Evolutionary conservation across 768 basidiomycete genomes (phyloP).

Genomic region (Termitomyces sp.): DNA sequence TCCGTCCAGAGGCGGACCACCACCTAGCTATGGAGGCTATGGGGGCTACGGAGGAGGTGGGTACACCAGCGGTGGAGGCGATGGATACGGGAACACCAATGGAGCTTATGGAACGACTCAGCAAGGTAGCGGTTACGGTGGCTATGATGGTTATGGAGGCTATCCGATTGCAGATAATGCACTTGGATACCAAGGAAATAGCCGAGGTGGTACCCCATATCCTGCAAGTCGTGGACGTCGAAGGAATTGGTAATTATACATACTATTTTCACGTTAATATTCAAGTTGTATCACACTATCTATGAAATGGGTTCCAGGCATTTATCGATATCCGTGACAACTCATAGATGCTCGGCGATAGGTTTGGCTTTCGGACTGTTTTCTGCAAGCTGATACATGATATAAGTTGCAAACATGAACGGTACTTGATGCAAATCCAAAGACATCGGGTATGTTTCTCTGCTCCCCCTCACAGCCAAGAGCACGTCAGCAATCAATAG

Average conservation of each 20-base stretch:
- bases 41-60: constrained; percentile 22
- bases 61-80: constrained; percentile 12
- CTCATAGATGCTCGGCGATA: not conserved
- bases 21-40: constrained; percentile 12
- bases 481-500: constrained; percentile 6
- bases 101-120: constrained; percentile 30
- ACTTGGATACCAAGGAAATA: constrained; percentile 21
- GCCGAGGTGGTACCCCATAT: constrained; percentile 22
- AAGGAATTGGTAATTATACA: constrained; percentile 9
- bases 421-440: not conserved
- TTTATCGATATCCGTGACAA: not conserved
- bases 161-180: constrained; percentile 29
- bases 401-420: too few relatives aligned
- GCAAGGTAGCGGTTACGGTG: constrained; percentile 26
- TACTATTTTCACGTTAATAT: not conserved
- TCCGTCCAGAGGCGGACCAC: constrained; percentile 13
- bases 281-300: not conserved
- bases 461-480: not conserved
- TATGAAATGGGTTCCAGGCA: not conserved
- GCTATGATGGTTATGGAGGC: constrained; percentile 16
- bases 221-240: constrained; percentile 38
- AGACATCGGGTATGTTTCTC: not conserved
- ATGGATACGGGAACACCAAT: constrained; percentile 18
- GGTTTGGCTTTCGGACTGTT: too few relatives aligned
- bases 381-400: not conserved